Percentiles rank a stretch among this genome's conserved stretches.
Conservation (phyloP, 208 protist species). For the Trypanosoma theileri region DNA sequence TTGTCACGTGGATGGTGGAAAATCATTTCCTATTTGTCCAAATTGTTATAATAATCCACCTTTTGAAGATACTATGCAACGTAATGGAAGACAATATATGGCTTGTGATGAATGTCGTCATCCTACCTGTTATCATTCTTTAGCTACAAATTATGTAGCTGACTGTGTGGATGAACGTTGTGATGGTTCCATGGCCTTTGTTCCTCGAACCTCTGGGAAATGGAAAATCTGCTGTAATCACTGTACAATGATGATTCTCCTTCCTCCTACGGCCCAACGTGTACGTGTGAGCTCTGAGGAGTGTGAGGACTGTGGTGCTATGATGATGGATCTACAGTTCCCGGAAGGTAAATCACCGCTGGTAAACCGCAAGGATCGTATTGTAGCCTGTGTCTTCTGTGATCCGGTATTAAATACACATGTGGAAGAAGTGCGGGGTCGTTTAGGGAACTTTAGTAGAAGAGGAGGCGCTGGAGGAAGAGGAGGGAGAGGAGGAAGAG, state of each 20-base stretch:
- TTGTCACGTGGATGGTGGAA: constrained; percentile 86
- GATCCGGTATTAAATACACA: constrained; percentile 52
- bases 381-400: constrained; percentile 82
- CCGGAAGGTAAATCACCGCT: constrained; percentile 80
- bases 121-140: constrained; percentile 87
- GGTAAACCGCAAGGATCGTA: constrained; percentile 68
- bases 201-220: constrained; percentile 77
- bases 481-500: constrained; percentile 28
- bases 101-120: constrained; percentile 92
- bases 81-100: constrained; percentile 50
- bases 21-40: constrained; percentile 91
- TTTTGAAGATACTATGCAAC: constrained; percentile 65
- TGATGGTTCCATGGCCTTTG: constrained; percentile 85
- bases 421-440: constrained; percentile 76
- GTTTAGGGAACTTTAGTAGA: constrained; percentile 61
- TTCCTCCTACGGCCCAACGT: constrained; percentile 81
- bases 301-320: constrained; percentile 75
- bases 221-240: constrained; percentile 90
- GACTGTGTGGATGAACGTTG: constrained; percentile 80
- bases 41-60: constrained; percentile 95
- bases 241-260: constrained; percentile 88
- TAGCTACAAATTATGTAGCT: constrained; percentile 87
- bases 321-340: constrained; percentile 75
- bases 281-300: constrained; percentile 76
- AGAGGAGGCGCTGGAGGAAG: constrained; percentile 29